Conservation (phyloP, 495 filamentous ascomycete genomes). For the Annulohypoxylon moriforme region DNA sequence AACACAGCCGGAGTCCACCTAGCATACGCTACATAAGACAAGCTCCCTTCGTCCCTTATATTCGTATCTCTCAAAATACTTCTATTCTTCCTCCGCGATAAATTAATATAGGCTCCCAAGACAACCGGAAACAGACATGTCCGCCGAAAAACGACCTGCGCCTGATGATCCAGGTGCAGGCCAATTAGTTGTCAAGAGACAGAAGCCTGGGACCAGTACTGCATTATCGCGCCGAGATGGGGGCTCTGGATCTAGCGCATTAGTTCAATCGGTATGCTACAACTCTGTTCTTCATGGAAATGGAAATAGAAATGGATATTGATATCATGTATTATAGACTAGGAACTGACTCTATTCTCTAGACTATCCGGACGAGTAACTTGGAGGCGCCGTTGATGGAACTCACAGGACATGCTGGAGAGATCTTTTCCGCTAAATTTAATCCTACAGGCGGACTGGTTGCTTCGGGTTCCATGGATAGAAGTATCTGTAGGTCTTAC, state of each 20-base stretch:
- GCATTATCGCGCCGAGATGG: slow-evolving; percentile 73
- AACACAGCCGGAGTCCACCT: background rate
- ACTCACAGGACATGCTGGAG: slow-evolving; percentile 79
- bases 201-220: slow-evolving; percentile 76
- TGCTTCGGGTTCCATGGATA: slow-evolving; percentile 95
- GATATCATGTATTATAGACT: background rate
- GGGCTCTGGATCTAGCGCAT: slow-evolving; percentile 71
- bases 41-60: background rate
- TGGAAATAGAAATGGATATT: background rate
- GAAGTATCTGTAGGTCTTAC: slow-evolving; percentile 78
- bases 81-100: background rate
- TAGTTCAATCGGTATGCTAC: slow-evolving; percentile 84
- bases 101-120: background rate
- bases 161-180: slow-evolving; percentile 80
- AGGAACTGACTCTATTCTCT: slow-evolving; percentile 35
- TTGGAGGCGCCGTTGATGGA: slow-evolving; percentile 96
- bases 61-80: background rate
- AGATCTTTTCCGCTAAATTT: slow-evolving; percentile 92
- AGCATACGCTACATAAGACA: background rate
- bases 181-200: slow-evolving; percentile 89
- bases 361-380: slow-evolving; percentile 85
- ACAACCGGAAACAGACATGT: slow-evolving; percentile 63
- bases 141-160: slow-evolving; percentile 89
- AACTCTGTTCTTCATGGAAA: background rate
- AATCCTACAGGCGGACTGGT: slow-evolving; percentile 88